Evolutionary conservation across 345 rosid species (phyloP), one percentile per base, ranked within the genome.

Genomic region (Hypericum androsaemum): DNA sequence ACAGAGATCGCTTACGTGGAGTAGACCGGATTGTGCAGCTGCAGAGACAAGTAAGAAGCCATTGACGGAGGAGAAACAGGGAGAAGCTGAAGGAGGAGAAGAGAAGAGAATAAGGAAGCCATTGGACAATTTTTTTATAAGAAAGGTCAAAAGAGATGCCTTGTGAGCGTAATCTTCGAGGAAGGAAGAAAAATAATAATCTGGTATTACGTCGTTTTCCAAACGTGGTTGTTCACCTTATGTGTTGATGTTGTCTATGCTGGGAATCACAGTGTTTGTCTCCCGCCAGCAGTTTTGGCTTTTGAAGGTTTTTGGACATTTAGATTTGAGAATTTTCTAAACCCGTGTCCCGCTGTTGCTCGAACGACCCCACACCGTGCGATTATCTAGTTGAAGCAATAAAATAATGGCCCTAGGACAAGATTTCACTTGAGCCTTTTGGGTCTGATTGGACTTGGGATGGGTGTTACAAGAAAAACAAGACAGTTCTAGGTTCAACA

Each of bases 41-140:
- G 77, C 54, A 63, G 65, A 44, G 65, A 64, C 48, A 61, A 56
- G 32, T 39, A 64, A 47, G 73, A 74, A 64, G 80, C 80, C 88
- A 82, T 82, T 37, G 63, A 56, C 39, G 53, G 10, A 52, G 51
- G 17, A 41, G 7, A 52, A 45, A 32, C n/a, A 52, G 32, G 16
- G 8, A 39, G 5, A 5, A 49, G 41, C n/a, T n/a, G n/a, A n/a
- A 32, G 42, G 2, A 12, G 6, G 10, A 15, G 41, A 41, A 56
- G 14, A 43, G 22, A 37, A 43, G 9, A 15, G 7, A 16, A 50
- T 8, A 47, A 12, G 5, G 39, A 40, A 37, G 11, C 7, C 58
- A 60, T 60, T 41, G 52, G 37, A 41, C 3, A 39, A 8, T 55
- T 60, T 39, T n/a, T 32, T 38, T 38, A 44, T 22, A 22, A 22